A percentile compares a stretch with the other conserved stretches of the same genome.
Evolutionary conservation across 2,329 filamentous ascomycete species (phyloP).

Genomic region (Fusarium denticulatum): DNA sequence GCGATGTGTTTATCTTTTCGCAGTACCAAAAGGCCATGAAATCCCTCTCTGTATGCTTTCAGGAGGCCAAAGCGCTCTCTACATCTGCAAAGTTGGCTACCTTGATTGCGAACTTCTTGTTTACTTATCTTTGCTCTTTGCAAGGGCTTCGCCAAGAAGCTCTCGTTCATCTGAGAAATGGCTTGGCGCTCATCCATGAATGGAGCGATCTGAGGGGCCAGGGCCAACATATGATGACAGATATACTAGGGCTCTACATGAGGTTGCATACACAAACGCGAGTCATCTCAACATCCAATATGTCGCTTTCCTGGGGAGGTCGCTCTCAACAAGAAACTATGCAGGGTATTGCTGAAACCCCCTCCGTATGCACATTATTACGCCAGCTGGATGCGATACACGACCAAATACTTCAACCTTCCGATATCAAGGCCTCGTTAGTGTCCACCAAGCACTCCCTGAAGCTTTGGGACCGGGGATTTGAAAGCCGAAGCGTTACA

Average conservation of each 20-base stretch:
- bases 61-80: background rate
- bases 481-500: accelerated
- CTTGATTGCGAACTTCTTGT: background rate
- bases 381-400: background rate
- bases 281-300: background rate
- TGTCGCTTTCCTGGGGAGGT: accelerated
- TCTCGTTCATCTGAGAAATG: background rate
- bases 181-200: background rate
- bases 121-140: background rate
- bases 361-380: background rate
- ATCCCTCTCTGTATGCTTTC: background rate
- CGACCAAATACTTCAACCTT: accelerated
- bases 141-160: background rate
- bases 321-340: accelerated
- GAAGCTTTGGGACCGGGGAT: background rate
- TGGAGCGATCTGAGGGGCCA: background rate
- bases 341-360: accelerated
- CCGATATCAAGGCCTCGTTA: accelerated
- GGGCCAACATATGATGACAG: accelerated
- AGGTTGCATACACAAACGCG: background rate
- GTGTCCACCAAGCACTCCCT: accelerated
- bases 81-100: background rate
- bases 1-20: background rate
- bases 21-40: background rate
- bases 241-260: background rate